Evolutionary conservation across 106 monocot genomes (phyloP), one percentile per base, ranked within the genome.

Genomic region (Ottelia alismoides): DNA sequence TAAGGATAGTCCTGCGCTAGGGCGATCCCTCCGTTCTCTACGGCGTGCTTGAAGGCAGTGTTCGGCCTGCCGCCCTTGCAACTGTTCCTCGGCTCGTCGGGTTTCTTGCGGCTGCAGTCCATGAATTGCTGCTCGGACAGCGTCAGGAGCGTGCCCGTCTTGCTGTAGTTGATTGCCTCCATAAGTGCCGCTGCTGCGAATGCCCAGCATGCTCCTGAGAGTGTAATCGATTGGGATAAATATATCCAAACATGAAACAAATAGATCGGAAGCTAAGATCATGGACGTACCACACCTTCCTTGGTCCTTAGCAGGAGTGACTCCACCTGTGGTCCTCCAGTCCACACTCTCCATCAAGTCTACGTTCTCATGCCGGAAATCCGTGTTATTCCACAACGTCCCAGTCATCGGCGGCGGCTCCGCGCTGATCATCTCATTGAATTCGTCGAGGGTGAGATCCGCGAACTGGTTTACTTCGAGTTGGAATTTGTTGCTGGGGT

Each of bases 61-160:
- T 22, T 14, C 51, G 25, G 3, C 19, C 9, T 25, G 23, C 51
- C 51, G 11, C 51, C 51, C 2, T 5, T 25, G 51, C 51, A 52
- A 21, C 51, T 25, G n/a, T n/a, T n/a, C n/a, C n/a, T n/a, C n/a
- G n/a, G n/a, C 10, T 20, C 11, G 11, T 52, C 51, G 2, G 2
- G 2, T 12, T 14, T 21, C 0, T 14, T 25, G 4, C 3, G 3
- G 49, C 31, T 22, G 30, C 61, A 61, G 48, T 61, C 61, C 21
- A 61, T 1, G 19, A 61, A 7, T 14, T 61, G 19, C 29, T 61
- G 61, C 49, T 29, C 61, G 45, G 61, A 61, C 4, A 61, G 61
- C 20, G 27, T 19, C 0, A 22, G 14, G 2, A 49, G 27, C 0
- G 7, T n/a, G 10, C 43, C 20, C 25, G 2, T 29, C 30, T 20